phyloP scores from a whole-genome alignment of 257 asterid genomes.

The Capsicum rhomboideum region DNA sequence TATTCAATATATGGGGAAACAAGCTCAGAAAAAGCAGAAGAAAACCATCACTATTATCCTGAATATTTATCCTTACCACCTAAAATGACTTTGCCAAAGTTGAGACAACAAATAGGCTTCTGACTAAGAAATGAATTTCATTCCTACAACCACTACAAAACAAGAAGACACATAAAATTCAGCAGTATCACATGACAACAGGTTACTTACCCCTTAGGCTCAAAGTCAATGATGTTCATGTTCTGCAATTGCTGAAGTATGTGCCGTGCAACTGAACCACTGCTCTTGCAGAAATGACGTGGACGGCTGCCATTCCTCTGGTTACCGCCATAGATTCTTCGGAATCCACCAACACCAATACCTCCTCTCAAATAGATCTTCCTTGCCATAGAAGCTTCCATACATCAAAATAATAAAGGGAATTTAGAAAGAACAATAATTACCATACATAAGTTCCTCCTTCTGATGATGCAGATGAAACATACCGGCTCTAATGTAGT shows the following conservation, averaged over 20 bases:
- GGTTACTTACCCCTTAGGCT: slow-evolving; percentile 70
- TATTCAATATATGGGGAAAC: neutral
- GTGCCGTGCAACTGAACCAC: slow-evolving; percentile 88
- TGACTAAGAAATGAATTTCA: slow-evolving; percentile 50
- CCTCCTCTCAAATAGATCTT: slow-evolving; percentile 88
- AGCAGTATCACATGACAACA: slow-evolving; percentile 55
- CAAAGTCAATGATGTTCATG: slow-evolving; percentile 67
- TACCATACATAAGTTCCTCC: neutral
- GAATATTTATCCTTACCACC: neutral
- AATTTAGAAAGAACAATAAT: neutral
- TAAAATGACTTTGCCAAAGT: neutral
- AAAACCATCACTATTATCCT: neutral
- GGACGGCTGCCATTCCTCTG: slow-evolving; percentile 94
- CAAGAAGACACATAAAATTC: slow-evolving; percentile 76
- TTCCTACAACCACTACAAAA: slow-evolving; percentile 16
- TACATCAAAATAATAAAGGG: neutral
- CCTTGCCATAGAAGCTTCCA: slow-evolving; percentile 88
- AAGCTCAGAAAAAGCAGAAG: neutral
- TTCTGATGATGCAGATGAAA: neutral
- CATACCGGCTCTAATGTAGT: slow-evolving; percentile 86
- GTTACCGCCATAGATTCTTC: slow-evolving; percentile 93
- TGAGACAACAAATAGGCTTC: slow-evolving; percentile 27
- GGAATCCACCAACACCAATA: slow-evolving; percentile 80
- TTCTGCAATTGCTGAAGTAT: slow-evolving; percentile 77
- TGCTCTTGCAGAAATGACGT: slow-evolving; percentile 83